Conservation (phyloP, 2,329 filamentous ascomycete genomes). For the Coniochaeta sp. region DNA sequence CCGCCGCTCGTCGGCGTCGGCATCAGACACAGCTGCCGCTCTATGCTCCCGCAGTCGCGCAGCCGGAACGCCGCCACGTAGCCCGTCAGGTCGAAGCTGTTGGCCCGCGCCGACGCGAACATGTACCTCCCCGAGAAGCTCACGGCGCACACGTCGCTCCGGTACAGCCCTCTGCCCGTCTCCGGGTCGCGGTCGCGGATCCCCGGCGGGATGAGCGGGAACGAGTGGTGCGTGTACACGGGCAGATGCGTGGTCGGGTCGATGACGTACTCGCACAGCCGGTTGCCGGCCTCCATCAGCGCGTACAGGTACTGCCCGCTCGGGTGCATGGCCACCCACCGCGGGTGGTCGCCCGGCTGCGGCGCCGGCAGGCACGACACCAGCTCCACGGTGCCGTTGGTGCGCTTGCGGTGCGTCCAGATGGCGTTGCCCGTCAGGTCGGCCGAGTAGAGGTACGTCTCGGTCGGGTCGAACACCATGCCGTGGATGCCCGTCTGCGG, state of each 20-base stretch:
- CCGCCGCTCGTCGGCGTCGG: constrained; percentile 83
- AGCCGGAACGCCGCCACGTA: constrained; percentile 79
- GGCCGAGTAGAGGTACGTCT: constrained; percentile 71
- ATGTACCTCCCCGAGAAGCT: constrained; percentile 65
- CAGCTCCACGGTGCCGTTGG: constrained; percentile 55
- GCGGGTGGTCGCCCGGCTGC: constrained; percentile 65
- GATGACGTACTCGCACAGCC: constrained; percentile 74
- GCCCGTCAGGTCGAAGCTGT: constrained; percentile 67
- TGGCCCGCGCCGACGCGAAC: constrained; percentile 78
- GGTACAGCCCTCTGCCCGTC: constrained; percentile 55
- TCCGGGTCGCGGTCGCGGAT: constrained; percentile 36
- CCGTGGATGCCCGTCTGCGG: constrained; percentile 68
- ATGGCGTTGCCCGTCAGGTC: constrained; percentile 73
- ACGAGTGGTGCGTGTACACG: constrained; percentile 69
- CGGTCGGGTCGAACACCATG: constrained; percentile 71
- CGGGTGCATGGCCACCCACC: constrained; percentile 82
- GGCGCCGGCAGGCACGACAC: constrained; percentile 70
- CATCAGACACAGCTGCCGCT: constrained; percentile 71
- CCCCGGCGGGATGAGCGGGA: constrained; percentile 73
- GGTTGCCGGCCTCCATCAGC: constrained; percentile 85
- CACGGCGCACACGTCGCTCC: constrained; percentile 75
- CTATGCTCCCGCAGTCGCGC: constrained; percentile 59
- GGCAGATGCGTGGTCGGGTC: constrained; percentile 67
- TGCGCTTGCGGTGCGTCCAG: constrained; percentile 73
- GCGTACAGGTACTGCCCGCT: constrained; percentile 74